Base-by-base conservation (phyloP, 2,329 filamentous ascomycete genomes). In the Apiospora koreana region DNA sequence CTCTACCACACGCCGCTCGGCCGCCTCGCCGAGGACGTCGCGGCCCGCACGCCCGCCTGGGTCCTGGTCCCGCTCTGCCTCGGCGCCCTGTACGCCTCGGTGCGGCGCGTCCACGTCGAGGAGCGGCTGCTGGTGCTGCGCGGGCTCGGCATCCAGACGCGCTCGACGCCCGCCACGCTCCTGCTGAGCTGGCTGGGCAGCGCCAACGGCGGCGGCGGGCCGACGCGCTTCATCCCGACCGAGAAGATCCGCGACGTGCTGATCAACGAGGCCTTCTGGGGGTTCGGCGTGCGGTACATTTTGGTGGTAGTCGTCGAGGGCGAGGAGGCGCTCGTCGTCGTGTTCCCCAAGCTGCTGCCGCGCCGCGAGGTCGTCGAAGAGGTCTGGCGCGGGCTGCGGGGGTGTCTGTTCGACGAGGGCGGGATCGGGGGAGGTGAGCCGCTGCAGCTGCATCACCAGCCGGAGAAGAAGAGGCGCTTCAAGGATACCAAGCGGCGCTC, bases 241-340 rank as follows among this genome's bases (percentile, higher is more conserved):
- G 93, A 92, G 62, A 91, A 94, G 81, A 97, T 99, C 70, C 93
- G 93, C 78, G 96, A 99, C 79, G 92, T 99, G 70, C 89, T 98
- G 69, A 93, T 99, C 67, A 94, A 98, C 79, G 96, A 99, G 84
- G 96, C 95, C 3, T 98, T 98, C 81, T 90, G 89, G 70, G 95
- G 95, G 0, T 97, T 98, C 77, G 94, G 95, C 82, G 94, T 98
- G 45, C 85, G 92, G 50, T 97, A 95, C 78, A 98, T 97, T 78
- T 84, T 99, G 10, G 90, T 94, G 5, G 93, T 98, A 41, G 92
- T 98, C 68, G 94, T 98, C 23, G 93, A 97, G 75, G 94, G 91
- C 2, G 95, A 98, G 81, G 88, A 92, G 69, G 92, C 96, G 74
- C 88, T 97, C 5, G 93, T 98, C 0, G 95, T 99, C n/a, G 94